Evolutionary conservation across 2,329 filamentous ascomycete genomes (phyloP), one percentile per base, ranked within the genome.

Genomic region (Coniochaeta ligniaria): DNA sequence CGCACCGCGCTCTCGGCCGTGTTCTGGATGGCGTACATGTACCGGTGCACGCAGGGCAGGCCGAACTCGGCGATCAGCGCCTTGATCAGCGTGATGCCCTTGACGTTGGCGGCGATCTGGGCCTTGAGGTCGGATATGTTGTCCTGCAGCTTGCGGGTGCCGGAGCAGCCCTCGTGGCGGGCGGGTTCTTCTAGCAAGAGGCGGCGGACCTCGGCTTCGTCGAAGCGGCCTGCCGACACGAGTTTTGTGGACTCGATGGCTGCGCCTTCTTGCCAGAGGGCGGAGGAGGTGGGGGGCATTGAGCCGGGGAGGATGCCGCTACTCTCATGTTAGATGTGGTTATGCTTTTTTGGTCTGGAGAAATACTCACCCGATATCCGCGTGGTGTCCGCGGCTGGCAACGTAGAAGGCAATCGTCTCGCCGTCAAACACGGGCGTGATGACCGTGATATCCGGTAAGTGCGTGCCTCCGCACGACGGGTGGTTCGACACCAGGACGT

Each of bases 21-120:
- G 57, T 70, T 63, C 60, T 77, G 75, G 57, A 77, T 77, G 56
- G 71, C 74, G 38, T 67, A 63, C 76, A 78, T 75, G 65, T 75
- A 74, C 66, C 89, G 86, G 63, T 90, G 85, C 0, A 93, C 90
- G 0, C 88, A 86, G 1, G 85, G 78, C 63, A 90, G 85, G 8
- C 85, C 84, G 64, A 91, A 92, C 67, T 94, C 90, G 16, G 84
- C 80, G 63, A 93, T 91, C 1, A 93, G 76, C 0, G 82, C 79
- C 33, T 80, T 81, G 63, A 93, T 92, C n/a, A 92, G 76, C 52
- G 28, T 7, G 14, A 57, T 57, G 6, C 54, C 54, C 54, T 38
- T 35, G 35, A 57, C 28, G 47, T 79, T 79, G 0, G 77, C 74
- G 0, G 76, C 76, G 0, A 75, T 73, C 47, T 75, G 73, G 0